Percentiles rank a stretch among this genome's conserved stretches.
phyloP scores from a whole-genome alignment of 495 filamentous ascomycete genomes.

The Poronia punctata region DNA sequence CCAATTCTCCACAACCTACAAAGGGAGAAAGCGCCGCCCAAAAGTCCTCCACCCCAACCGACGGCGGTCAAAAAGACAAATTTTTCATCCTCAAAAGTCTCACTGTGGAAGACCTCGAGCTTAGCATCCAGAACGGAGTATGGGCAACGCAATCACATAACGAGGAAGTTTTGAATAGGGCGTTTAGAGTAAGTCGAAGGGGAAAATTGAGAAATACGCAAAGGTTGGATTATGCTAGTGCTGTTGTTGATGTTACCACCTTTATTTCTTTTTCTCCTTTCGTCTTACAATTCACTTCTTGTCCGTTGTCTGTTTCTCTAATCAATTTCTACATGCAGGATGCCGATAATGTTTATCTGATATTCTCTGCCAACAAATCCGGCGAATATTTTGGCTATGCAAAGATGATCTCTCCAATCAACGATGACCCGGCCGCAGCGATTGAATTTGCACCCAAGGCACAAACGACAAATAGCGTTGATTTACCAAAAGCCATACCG shows the following conservation, averaged over 20 bases:
- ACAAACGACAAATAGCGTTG: conserved; percentile 50
- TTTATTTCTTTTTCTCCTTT: too few species aligned
- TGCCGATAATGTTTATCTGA: conserved; percentile 83
- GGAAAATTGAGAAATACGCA: neutral
- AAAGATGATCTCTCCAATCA: conserved; percentile 81
- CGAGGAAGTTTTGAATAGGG: conserved; percentile 73
- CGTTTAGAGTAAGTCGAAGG: conserved; percentile 69
- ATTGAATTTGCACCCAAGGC: conserved; percentile 57
- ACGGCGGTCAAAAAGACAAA: conserved; percentile 61
- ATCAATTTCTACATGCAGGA: conserved; percentile 40
- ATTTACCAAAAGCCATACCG: conserved; percentile 64
- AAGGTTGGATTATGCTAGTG: too few species aligned
- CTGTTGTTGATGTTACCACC: too few species aligned
- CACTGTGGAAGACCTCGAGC: conserved; percentile 86
- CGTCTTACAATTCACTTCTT: too few species aligned
- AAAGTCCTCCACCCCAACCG: conserved; percentile 4
- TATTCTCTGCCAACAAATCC: conserved; percentile 97
- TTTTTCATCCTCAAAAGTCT: conserved; percentile 94
- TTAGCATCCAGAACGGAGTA: conserved; percentile 77
- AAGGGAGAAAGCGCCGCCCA: conserved; percentile 13
- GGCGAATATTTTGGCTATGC: conserved; percentile 97
- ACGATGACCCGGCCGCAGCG: conserved; percentile 61
- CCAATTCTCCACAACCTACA: conserved; percentile 11
- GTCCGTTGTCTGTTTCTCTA: conserved; percentile 9
- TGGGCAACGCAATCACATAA: conserved; percentile 98